Evolutionary conservation across 176 grass and related monocot genomes (phyloP).

Genomic region (Canna indica): DNA sequence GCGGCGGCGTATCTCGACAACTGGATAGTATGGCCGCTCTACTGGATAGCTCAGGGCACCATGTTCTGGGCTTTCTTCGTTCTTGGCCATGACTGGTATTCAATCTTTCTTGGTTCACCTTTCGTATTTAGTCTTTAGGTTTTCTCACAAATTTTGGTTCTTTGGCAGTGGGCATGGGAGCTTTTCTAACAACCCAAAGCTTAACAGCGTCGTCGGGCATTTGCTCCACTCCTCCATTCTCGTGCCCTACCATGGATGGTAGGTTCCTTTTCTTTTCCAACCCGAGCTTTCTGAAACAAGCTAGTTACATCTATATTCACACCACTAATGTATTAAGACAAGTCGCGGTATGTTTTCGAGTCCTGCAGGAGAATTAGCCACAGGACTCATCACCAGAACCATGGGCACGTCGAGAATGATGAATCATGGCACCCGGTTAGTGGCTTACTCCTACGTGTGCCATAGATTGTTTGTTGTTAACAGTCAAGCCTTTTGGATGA

Average conservation of each 20-base stretch:
- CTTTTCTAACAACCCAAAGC: neutral
- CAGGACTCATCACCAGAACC: conserved; percentile 17
- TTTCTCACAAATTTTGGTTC: too few relatives aligned
- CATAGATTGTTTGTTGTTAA: neutral
- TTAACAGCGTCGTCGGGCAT: neutral
- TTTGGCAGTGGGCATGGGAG: conserved; percentile 2
- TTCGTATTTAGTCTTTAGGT: too few relatives aligned
- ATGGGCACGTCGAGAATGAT: conserved; percentile 8
- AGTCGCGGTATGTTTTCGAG: neutral
- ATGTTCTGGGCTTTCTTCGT: conserved; percentile 17
- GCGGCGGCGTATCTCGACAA: neutral
- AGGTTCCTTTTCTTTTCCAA: neutral
- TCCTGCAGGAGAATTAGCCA: conserved; percentile 6
- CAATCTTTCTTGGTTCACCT: too few relatives aligned
- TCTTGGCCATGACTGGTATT: conserved; percentile 15
- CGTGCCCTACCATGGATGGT: conserved; percentile 8
- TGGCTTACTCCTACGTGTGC: neutral
- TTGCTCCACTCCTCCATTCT: conserved; percentile 6
- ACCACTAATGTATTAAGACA: too few relatives aligned
- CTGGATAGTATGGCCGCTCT: neutral
- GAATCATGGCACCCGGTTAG: conserved; percentile 12
- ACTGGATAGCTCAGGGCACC: conserved; percentile 1
- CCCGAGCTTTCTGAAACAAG: neutral
- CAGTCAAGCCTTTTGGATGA: neutral
- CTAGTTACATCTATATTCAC: neutral